Evolutionary conservation across 2,329 filamentous ascomycete genomes (phyloP), one percentile per base, ranked within the genome.

Genomic region (Conoideocrella luteorostrata): DNA sequence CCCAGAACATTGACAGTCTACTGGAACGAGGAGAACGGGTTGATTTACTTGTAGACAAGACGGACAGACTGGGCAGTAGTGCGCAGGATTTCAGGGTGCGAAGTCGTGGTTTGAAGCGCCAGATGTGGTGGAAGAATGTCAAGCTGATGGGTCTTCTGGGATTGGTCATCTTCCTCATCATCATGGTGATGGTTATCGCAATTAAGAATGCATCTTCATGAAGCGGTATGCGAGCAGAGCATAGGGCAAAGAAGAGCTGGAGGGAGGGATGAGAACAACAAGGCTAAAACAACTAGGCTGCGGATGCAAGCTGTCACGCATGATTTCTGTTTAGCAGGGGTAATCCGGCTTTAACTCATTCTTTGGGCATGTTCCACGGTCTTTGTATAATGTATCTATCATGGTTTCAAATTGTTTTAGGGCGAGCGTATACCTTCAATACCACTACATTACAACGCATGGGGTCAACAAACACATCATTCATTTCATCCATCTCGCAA

Each of bases 81-180:
- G 89, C 93, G 42, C 75, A 84, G 55, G 93, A 98, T 62, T 98
- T 98, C 61, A 74, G 93, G 41, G 83, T 97, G 15, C 76, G 91
- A 53, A 94, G 86, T 62, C 74, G 89, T 21, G 89, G 88, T 1
- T 65, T 98, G 55, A 86, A 93, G 70, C 78, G 94, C 60, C 78
- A 84, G 66, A 97, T 98, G 93, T 98, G 93, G 93, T 97, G 91
- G 91, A 97, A 97, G 82, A 97, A 98, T 64, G 78, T 95, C 36
- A 94, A 94, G 71, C 68, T 98, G 54, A 95, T 97, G 89, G 83
- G 79, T 6, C 65, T 98, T 54, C 60, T 90, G 49, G 72, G 66
- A 4, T 59, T 96, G 35, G 88, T 90, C 2, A 66, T 93, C 21
- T 60, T 72, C 35, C 59, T 81, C 49, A 77, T 81, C 52, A 54